Evolutionary conservation across 108 stramenopile genomes (phyloP).

Genomic region (Aurantiochytrium sp.): DNA sequence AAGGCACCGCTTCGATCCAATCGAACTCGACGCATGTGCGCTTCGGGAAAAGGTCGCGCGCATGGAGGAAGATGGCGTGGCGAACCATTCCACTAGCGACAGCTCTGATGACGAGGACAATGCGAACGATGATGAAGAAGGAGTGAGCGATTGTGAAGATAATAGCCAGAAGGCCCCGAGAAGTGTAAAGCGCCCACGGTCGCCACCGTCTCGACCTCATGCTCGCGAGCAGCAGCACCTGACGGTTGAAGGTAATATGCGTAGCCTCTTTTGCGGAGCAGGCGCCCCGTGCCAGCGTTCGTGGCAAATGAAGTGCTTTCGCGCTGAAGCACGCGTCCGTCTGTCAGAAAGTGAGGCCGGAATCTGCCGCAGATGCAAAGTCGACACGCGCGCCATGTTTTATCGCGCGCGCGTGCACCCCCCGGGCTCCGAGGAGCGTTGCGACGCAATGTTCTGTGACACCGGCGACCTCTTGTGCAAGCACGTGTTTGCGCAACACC

Average conservation of each 20-base stretch:
- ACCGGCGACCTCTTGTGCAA: neutral
- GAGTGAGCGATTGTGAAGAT: neutral
- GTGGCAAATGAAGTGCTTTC: neutral
- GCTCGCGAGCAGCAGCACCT: neutral
- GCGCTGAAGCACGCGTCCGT: neutral
- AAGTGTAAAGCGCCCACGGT: too few species aligned
- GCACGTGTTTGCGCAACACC: neutral
- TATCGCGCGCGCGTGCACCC: neutral
- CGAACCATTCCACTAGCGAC: too few species aligned
- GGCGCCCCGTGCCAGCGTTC: neutral
- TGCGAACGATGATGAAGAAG: neutral
- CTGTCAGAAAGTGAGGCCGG: neutral
- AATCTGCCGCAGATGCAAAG: conserved; percentile 1
- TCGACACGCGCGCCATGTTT: neutral
- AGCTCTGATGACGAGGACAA: too few species aligned
- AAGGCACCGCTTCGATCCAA: neutral
- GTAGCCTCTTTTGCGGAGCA: neutral
- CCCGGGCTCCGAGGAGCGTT: neutral
- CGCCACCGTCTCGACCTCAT: neutral
- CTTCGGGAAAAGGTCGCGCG: too few species aligned
- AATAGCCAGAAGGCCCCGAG: neutral
- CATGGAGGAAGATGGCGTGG: too few species aligned
- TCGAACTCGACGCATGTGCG: neutral
- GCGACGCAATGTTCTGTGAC: neutral
- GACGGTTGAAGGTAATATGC: neutral